Base-by-base conservation (phyloP, 208 protist genomes). In the Herpetomonas tarakana region DNA sequence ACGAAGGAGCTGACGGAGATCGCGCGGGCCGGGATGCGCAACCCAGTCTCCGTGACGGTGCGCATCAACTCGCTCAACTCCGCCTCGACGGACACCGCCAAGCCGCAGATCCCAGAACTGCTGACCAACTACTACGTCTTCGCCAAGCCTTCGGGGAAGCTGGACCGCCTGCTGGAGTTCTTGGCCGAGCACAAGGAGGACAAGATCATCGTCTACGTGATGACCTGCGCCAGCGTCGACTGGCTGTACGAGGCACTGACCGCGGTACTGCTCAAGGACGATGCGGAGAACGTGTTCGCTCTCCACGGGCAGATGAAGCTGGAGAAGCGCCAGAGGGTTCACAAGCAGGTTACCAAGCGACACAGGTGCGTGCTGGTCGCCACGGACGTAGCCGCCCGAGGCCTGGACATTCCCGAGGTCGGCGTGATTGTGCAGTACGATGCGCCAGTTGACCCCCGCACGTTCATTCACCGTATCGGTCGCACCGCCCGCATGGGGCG, bases 351-450 rank as follows among this genome's bases (percentile, higher is more conserved):
- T 19, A 92, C 75, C 26, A 79, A 76, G 57, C 47, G 72, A 12
- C 58, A 54, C 14, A 63, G 74, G 27, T 84, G 86, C 60, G 91
- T 99, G 47, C 80, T 99, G 9, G 79, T 99, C 12, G 98, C 92
- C 58, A 99, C 98, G 39, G 98, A 94, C 60, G 89, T 97, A 27
- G 96, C 94, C 3, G 96, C 97, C 1, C 85, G 97, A 44, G 97
- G 97, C 14, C 68, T 99, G 14, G 98, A 99, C 76, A 93, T 99
- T 26, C 95, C 97, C 2, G 82, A 81, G 29, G 90, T 99, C 19
- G 81, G 92, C 46, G 88, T 91, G 44, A 98, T 99, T 16, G 69
- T 99, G 38, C 98, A 99, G 88, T 99, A 97, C 71, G 98, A 99
- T 73, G 88, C 97, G 19, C 98, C 98, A 19, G 79, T 90, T 1